Conservation (phyloP, 2,329 filamentous ascomycete species). For the Furcasterigmium sp. region DNA sequence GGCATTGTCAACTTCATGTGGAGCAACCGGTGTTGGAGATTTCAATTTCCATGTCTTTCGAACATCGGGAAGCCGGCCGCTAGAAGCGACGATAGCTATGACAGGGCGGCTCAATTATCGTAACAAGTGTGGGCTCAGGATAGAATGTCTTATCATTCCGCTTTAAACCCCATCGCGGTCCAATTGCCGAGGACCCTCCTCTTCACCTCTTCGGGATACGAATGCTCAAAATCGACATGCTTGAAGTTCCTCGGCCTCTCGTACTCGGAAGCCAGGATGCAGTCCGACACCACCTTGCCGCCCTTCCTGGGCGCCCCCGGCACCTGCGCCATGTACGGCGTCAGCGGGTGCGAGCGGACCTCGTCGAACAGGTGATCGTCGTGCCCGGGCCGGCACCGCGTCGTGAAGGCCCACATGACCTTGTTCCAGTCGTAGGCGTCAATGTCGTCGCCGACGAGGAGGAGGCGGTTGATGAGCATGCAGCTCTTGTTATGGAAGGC, state of each 20-base stretch:
- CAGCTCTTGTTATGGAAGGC: constrained; percentile 36
- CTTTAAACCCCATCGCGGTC: not conserved
- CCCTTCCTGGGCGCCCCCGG: constrained; percentile 15
- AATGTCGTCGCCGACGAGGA: constrained; percentile 44
- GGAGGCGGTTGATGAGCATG: constrained; percentile 34
- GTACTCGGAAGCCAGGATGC: constrained; percentile 36
- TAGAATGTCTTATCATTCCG: not conserved
- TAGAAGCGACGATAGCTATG: no score
- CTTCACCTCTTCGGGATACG: constrained; percentile 31
- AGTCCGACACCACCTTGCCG: constrained; percentile 41
- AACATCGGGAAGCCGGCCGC: no score
- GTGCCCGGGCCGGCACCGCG: constrained; percentile 35
- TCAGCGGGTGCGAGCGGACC: constrained; percentile 33
- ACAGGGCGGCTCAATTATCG: no score
- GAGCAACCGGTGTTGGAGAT: no score
- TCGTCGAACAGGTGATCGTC: constrained; percentile 42
- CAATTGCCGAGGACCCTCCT: constrained; percentile 20
- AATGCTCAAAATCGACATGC: constrained; percentile 24
- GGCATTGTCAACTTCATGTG: no score
- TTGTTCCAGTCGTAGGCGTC: constrained; percentile 39
- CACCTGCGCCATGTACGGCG: constrained; percentile 42
- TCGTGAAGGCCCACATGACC: constrained; percentile 43
- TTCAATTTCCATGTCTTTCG: no score
- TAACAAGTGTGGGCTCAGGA: no score
- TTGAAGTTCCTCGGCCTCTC: constrained; percentile 24